Conservation (phyloP, 768 basidiomycete species). For the Lentinula edodes region DNA sequence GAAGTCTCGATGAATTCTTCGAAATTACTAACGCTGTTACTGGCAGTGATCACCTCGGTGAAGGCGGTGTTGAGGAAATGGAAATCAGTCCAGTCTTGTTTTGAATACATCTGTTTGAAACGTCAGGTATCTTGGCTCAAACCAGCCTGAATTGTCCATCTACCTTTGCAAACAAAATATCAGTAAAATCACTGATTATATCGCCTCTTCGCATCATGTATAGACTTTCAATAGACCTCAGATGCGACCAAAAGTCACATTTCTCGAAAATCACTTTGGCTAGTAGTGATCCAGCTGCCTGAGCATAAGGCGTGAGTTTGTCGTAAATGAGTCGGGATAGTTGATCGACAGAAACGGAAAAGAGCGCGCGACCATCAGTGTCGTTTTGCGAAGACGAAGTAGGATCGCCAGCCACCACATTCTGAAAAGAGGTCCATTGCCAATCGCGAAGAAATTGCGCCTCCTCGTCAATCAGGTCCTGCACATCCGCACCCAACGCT, state of each 20-base stretch:
- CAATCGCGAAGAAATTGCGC: slow-evolving; percentile 21
- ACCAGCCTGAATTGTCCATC: slow-evolving; percentile 4
- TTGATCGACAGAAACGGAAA: slow-evolving; percentile 54
- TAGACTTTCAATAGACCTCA: slow-evolving; percentile 59
- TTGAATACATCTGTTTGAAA: slow-evolving; percentile 60
- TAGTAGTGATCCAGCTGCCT: slow-evolving; percentile 43
- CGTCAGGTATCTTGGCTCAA: neutral
- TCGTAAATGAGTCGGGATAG: slow-evolving; percentile 63
- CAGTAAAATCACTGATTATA: slow-evolving; percentile 66
- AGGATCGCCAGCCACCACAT: neutral
- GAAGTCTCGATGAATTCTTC: slow-evolving; percentile 59
- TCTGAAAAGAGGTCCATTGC: slow-evolving; percentile 27
- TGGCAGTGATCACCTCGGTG: slow-evolving; percentile 52
- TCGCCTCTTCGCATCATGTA: slow-evolving; percentile 79
- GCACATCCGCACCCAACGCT: slow-evolving; percentile 37
- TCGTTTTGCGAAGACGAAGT: neutral
- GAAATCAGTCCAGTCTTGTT: slow-evolving; percentile 71
- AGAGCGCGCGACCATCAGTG: slow-evolving; percentile 15
- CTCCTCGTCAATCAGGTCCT: neutral
- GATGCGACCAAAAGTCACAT: slow-evolving; percentile 59
- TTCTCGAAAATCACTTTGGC: slow-evolving; percentile 59
- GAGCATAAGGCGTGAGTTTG: slow-evolving; percentile 51
- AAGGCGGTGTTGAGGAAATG: slow-evolving; percentile 82
- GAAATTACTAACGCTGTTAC: slow-evolving; percentile 27
- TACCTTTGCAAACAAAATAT: slow-evolving; percentile 72